phyloP scores from a whole-genome alignment of 179 eudicot species.

The Silene noctiflora region DNA sequence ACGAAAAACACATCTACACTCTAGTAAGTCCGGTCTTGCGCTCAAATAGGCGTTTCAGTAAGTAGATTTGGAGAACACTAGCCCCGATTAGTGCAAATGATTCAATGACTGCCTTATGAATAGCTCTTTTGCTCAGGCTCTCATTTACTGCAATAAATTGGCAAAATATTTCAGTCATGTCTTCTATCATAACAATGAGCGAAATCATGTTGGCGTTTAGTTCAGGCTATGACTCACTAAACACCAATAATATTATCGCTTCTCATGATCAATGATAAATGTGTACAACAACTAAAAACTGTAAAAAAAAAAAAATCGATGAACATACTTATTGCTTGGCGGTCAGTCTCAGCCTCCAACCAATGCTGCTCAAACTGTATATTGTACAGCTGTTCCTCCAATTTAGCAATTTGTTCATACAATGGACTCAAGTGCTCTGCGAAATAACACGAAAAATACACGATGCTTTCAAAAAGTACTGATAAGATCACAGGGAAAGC shows the following conservation, averaged over 20 bases:
- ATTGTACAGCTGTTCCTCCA: conserved; percentile 86
- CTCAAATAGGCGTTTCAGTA: conserved; percentile 67
- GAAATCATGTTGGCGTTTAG: no score
- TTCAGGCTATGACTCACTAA: no score
- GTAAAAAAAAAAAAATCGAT: not conserved
- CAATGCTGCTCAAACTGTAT: conserved; percentile 95
- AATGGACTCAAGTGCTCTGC: conserved; percentile 82
- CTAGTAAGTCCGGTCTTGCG: conserved; percentile 56
- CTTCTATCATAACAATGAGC: not conserved
- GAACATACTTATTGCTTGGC: conserved; percentile 64
- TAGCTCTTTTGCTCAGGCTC: conserved; percentile 57
- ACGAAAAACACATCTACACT: conserved; percentile 36
- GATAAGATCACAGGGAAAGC: conserved; percentile 11
- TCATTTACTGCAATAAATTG: conserved; percentile 57
- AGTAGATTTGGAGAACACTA: conserved; percentile 67
- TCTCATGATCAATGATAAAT: no score
- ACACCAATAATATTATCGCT: no score
- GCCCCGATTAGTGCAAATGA: conserved; percentile 69
- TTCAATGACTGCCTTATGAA: conserved; percentile 76
- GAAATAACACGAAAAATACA: conserved; percentile 2
- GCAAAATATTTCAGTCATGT: not conserved
- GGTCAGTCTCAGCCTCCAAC: conserved; percentile 93
- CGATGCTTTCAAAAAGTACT: conserved; percentile 7
- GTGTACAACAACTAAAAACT: not conserved
- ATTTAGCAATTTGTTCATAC: conserved; percentile 69